Evolutionary conservation across 768 basidiomycete genomes (phyloP).

Genomic region (Naganishia randhawae): DNA sequence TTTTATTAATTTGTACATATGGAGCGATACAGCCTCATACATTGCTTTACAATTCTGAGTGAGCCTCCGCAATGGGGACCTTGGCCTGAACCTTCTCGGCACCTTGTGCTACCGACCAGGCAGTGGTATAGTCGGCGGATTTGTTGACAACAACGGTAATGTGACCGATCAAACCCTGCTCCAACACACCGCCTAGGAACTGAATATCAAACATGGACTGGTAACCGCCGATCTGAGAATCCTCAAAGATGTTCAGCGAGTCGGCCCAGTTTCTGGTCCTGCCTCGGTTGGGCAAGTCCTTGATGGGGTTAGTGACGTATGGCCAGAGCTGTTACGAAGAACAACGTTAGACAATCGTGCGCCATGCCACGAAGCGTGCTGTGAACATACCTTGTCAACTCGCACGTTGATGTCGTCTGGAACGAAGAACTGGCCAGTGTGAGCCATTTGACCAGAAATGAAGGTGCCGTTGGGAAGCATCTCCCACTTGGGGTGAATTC

Average conservation of each 20-base stretch:
- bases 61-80: not conserved
- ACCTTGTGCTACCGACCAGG: slow-evolving; percentile 26
- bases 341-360: not conserved
- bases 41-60: slow-evolving; percentile 15
- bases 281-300: slow-evolving; percentile 37
- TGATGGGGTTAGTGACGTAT: slow-evolving; percentile 45
- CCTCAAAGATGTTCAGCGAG: slow-evolving; percentile 46
- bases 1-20: slow-evolving; percentile 9
- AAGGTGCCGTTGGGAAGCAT: slow-evolving; percentile 31
- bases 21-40: not conserved
- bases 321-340: slow-evolving; percentile 30
- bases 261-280: slow-evolving; percentile 50
- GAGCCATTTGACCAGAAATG: slow-evolving; percentile 33
- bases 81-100: slow-evolving; percentile 17
- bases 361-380: too few species aligned
- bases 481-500: slow-evolving; percentile 31
- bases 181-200: slow-evolving; percentile 43
- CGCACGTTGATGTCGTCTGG: slow-evolving; percentile 44
- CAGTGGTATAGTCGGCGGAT: slow-evolving; percentile 19
- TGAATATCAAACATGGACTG: slow-evolving; percentile 45
- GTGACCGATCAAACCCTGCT: slow-evolving; percentile 47
- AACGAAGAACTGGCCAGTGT: slow-evolving; percentile 50
- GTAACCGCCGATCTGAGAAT: slow-evolving; percentile 45
- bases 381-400: slow-evolving; percentile 41
- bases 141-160: slow-evolving; percentile 45